phyloP scores from a whole-genome alignment of 108 stramenopile genomes.

The Cyclotella cryptica region DNA sequence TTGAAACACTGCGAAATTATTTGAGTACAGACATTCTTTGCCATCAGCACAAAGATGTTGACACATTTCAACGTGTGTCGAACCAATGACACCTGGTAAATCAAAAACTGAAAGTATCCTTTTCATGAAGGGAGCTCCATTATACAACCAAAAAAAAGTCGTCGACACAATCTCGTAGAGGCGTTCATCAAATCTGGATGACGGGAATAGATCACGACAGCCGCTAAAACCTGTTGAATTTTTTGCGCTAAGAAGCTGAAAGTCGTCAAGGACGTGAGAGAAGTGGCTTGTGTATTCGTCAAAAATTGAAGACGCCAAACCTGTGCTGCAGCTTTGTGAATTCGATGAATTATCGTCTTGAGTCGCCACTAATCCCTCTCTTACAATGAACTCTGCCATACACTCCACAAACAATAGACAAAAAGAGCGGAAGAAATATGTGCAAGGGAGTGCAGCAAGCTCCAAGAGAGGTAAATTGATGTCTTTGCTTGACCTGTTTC shows the following conservation, averaged over 20 bases:
- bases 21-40: constrained; percentile 35
- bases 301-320: constrained; percentile 57
- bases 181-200: constrained; percentile 37
- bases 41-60: constrained; percentile 46
- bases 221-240: constrained; percentile 26
- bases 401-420: constrained; percentile 62
- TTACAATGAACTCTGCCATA: constrained; percentile 57
- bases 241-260: constrained; percentile 33
- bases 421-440: constrained; percentile 53
- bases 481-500: constrained; percentile 45
- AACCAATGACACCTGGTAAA: constrained; percentile 53
- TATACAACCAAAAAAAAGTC: constrained; percentile 48
- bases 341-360: constrained; percentile 11
- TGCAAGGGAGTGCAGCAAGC: constrained; percentile 40
- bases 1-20: constrained; percentile 42
- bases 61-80: constrained; percentile 59
- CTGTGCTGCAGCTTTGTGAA: constrained; percentile 37
- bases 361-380: constrained; percentile 50
- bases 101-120: constrained; percentile 55
- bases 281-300: constrained; percentile 59
- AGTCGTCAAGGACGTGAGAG: constrained; percentile 39
- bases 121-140: constrained; percentile 51
- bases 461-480: constrained; percentile 38
- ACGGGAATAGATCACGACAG: constrained; percentile 14
- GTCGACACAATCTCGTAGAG: constrained; percentile 31